Conservation (phyloP, 805 yeast species). For the Myxozyma kluyveri region DNA sequence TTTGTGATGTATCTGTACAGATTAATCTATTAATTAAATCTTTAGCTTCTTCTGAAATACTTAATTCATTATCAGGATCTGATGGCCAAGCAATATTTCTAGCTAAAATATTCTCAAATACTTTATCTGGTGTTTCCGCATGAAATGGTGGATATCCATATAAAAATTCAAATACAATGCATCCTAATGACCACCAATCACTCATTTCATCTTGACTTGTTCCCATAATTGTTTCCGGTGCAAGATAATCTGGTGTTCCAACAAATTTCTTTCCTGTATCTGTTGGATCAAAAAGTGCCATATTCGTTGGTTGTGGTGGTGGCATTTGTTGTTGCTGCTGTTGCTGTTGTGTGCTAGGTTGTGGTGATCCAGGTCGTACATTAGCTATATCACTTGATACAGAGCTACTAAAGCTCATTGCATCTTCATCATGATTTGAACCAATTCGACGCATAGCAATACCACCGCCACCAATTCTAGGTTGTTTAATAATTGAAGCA, state of each 20-base stretch:
- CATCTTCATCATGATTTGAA: not conserved
- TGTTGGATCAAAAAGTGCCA: constrained; percentile 69
- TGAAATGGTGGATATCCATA: constrained; percentile 96
- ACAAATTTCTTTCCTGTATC: constrained; percentile 67
- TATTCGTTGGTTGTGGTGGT: constrained; percentile 6
- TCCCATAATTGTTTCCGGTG: constrained; percentile 93
- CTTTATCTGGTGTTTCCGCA: constrained; percentile 71
- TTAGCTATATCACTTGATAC: constrained; percentile 14
- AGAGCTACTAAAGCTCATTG: constrained; percentile 11
- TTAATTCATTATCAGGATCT: constrained; percentile 43
- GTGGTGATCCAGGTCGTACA: constrained; percentile 21
- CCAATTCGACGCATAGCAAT: not conserved
- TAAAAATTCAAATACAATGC: constrained; percentile 85
- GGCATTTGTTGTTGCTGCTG: not conserved
- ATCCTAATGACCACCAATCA: constrained; percentile 99
- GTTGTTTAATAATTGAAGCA: not conserved
- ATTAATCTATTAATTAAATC: constrained; percentile 68
- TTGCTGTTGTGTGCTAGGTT: not conserved
- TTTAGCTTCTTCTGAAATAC: constrained; percentile 61
- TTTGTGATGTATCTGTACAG: constrained; percentile 56
- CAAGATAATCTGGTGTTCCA: constrained; percentile 96
- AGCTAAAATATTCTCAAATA: constrained; percentile 74
- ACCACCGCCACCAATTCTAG: not conserved
- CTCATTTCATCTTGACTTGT: constrained; percentile 75
- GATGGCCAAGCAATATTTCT: constrained; percentile 85